These are phyloP conservation scores for Hyphodiscus sp. DNA, from an alignment of 2,329 filamentous ascomycete species.

Conservation along the genomic window DNA sequence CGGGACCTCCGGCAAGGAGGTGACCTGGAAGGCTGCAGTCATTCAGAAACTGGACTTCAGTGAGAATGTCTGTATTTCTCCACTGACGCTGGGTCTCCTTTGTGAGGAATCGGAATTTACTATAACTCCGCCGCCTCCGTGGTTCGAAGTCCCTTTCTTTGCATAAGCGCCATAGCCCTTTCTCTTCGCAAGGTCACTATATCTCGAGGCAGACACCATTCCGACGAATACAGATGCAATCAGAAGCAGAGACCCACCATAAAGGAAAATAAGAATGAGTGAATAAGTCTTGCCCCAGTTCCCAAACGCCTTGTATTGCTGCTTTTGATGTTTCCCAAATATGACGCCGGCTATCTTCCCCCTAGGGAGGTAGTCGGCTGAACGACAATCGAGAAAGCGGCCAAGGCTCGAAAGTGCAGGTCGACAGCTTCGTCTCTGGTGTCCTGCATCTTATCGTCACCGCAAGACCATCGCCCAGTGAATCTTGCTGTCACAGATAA, in stretches of 20 bases:
- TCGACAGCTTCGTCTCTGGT: background rate
- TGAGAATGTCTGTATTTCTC: background rate
- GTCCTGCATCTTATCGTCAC: background rate
- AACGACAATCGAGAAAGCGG: background rate
- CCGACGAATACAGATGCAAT: background rate
- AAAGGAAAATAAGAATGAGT: too few relatives aligned
- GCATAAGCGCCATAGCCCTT: background rate
- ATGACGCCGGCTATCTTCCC: too few relatives aligned
- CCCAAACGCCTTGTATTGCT: too few relatives aligned
- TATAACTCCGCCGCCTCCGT: background rate
- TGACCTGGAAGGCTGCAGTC: background rate
- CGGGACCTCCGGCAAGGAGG: slow-evolving; percentile 14
- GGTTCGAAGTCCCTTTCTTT: background rate
- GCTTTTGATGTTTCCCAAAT: too few relatives aligned
- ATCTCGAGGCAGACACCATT: background rate
- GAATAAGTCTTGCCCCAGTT: too few relatives aligned
- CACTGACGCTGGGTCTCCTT: background rate
- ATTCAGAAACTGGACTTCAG: background rate
- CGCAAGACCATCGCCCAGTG: background rate
- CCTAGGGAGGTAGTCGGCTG: too few relatives aligned
- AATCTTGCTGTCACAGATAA: background rate
- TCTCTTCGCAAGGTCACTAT: background rate
- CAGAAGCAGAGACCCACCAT: too few relatives aligned
- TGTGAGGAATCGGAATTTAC: background rate
- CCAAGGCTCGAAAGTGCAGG: background rate